A percentile compares a stretch with the other conserved stretches of the same genome.
Evolutionary conservation across 1,284 basidiomycete genomes (phyloP).

Genomic region (Phellopilus nigrolimitatus): DNA sequence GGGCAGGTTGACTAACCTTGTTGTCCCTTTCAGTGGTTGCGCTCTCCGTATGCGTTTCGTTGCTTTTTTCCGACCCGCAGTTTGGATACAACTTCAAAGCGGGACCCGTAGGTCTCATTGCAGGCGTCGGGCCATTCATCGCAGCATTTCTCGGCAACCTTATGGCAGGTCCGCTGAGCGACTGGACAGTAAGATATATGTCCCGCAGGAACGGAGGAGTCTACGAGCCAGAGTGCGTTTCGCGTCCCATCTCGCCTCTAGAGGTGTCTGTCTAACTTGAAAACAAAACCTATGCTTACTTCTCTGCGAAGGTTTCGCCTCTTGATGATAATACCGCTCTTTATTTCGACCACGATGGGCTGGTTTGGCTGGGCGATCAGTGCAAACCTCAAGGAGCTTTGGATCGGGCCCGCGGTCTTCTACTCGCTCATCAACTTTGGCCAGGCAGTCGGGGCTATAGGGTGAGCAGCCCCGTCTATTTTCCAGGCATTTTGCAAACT

Average conservation of each 20-base stretch:
- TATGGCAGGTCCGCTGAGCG: constrained; percentile 20
- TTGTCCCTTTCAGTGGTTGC: constrained; percentile 19
- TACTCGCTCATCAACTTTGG: constrained; percentile 23
- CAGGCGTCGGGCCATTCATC: constrained; percentile 22
- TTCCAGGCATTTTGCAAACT: background rate
- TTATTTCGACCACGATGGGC: constrained; percentile 19
- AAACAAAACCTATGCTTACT: background rate
- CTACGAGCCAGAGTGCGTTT: constrained; percentile 21
- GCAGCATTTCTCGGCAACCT: constrained; percentile 20
- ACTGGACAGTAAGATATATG: constrained; percentile 20
- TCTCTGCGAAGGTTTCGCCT: constrained; percentile 20
- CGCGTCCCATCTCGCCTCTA: background rate
- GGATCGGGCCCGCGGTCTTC: constrained; percentile 24
- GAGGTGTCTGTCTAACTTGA: background rate
- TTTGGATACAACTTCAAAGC: constrained; percentile 21
- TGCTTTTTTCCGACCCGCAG: constrained; percentile 20
- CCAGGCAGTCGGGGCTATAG: constrained; percentile 11
- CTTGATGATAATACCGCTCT: constrained; percentile 19
- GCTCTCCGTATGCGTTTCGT: constrained; percentile 21
- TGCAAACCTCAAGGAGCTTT: constrained; percentile 19
- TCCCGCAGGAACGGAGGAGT: constrained; percentile 18
- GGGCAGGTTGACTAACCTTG: too few relatives aligned
- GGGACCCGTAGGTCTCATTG: constrained; percentile 20
- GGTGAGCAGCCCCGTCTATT: background rate
- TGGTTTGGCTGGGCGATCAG: constrained; percentile 24